These are phyloP conservation scores for Ochromonas danica DNA, from an alignment of 108 stramenopile species.

Conservation along the genomic window DNA sequence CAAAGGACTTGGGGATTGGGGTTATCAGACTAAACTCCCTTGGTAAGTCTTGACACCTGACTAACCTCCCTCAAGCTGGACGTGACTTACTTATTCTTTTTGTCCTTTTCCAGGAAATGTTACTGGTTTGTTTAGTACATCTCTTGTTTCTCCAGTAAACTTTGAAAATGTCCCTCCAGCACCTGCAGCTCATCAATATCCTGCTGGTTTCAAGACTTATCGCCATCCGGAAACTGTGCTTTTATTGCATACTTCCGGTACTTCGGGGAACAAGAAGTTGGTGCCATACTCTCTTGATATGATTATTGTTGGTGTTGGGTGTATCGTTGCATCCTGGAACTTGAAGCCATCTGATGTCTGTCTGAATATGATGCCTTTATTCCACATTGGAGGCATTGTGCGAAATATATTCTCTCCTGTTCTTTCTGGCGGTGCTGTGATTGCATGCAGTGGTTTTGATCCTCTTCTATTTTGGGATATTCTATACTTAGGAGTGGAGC, in stretches of 20 bases:
- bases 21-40: background rate
- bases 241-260: constrained; percentile 69
- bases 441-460: constrained; percentile 19
- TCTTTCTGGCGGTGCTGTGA: constrained; percentile 38
- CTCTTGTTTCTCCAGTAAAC: background rate
- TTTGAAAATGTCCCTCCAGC: background rate
- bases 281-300: constrained; percentile 62
- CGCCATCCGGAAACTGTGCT: constrained; percentile 49
- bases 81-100: no score
- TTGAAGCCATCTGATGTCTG: constrained; percentile 60
- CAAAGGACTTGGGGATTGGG: background rate
- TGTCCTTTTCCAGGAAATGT: no score
- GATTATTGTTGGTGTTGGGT: constrained; percentile 57
- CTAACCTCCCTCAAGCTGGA: no score
- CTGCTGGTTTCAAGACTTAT: background rate
- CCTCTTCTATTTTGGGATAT: constrained; percentile 32
- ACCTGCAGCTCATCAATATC: no score
- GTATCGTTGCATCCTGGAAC: constrained; percentile 60
- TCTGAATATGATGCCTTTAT: constrained; percentile 73
- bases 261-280: constrained; percentile 67
- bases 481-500: background rate
- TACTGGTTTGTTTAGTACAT: background rate
- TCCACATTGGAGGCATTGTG: constrained; percentile 59
- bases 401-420: constrained; percentile 42
- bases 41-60: no score